Evolutionary conservation across 129 eudicot genomes (phyloP).

Genomic region (Flaveria ramosissima): DNA sequence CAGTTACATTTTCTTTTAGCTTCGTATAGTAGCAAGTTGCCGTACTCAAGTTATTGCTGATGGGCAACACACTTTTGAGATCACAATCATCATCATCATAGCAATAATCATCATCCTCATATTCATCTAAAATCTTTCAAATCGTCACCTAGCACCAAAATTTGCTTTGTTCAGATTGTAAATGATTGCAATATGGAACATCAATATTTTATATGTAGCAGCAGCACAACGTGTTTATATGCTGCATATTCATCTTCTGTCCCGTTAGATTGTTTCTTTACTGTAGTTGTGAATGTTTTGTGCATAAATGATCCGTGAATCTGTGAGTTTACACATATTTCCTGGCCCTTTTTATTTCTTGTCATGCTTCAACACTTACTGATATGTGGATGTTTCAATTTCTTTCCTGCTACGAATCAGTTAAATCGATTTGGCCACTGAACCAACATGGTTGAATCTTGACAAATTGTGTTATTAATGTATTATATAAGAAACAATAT

Average conservation of each 20-base stretch:
- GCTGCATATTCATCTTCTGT: not conserved
- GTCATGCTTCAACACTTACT: too few species aligned
- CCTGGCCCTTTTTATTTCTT: not conserved
- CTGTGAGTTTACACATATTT: too few species aligned
- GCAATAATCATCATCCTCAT: not conserved
- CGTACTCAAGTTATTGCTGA: not conserved
- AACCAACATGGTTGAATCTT: not conserved
- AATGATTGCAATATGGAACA: not conserved
- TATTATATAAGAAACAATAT: not conserved
- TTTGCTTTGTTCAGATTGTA: conserved; percentile 7
- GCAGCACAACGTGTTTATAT: not conserved
- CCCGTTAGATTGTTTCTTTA: not conserved
- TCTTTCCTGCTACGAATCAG: too few species aligned
- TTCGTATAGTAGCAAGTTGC: not conserved
- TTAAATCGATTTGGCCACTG: too few species aligned
- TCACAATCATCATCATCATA: not conserved
- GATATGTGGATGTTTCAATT: too few species aligned
- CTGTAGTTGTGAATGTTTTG: not conserved
- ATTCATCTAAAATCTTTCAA: not conserved
- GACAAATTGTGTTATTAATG: not conserved
- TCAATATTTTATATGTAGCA: not conserved
- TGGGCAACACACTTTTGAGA: not conserved
- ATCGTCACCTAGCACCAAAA: not conserved
- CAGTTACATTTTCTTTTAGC: not conserved
- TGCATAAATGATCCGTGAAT: not conserved